phyloP scores from a whole-genome alignment of 768 basidiomycete genomes.

The Phaeotremella fagi region DNA sequence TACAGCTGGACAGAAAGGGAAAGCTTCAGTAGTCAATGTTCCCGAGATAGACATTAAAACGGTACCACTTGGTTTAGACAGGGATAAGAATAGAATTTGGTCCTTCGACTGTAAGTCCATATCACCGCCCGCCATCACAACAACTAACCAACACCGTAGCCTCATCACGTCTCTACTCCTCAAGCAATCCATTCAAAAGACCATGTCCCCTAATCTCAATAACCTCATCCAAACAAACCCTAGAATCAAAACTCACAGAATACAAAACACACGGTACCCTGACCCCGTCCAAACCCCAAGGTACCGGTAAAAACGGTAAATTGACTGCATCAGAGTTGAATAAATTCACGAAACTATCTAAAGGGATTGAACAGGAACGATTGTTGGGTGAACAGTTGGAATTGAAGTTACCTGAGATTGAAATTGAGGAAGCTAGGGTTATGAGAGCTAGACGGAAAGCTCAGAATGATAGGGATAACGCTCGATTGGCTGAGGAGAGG shows the following conservation, averaged over 20 bases:
- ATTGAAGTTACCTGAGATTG: slow-evolving; percentile 23
- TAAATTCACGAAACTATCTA: slow-evolving; percentile 15
- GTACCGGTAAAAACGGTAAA: slow-evolving; percentile 5
- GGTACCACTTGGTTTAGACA: slow-evolving; percentile 29
- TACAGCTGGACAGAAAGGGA: slow-evolving; percentile 12
- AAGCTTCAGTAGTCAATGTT: slow-evolving; percentile 8
- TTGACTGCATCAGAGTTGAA: slow-evolving; percentile 7
- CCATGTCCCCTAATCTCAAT: slow-evolving; percentile 33
- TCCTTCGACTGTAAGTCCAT: slow-evolving; percentile 29
- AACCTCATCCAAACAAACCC: slow-evolving; percentile 17
- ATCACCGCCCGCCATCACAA: neutral
- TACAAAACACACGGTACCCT: slow-evolving; percentile 9
- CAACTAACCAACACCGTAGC: slow-evolving; percentile 5
- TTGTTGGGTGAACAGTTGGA: slow-evolving; percentile 21
- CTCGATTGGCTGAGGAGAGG: slow-evolving; percentile 26
- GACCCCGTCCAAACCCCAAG: slow-evolving; percentile 7
- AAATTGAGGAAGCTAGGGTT: slow-evolving; percentile 39
- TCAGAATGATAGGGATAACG: slow-evolving; percentile 17
- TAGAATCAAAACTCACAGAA: slow-evolving; percentile 8
- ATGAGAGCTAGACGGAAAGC: slow-evolving; percentile 25
- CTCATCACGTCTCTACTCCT: slow-evolving; percentile 35
- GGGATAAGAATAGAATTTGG: slow-evolving; percentile 38
- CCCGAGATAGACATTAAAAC: slow-evolving; percentile 3
- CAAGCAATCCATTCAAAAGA: slow-evolving; percentile 44
- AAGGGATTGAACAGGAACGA: slow-evolving; percentile 31